Percentiles rank a stretch among this genome's conserved stretches.
Evolutionary conservation across 345 rosid genomes (phyloP).

Genomic region (Brassica incana): DNA sequence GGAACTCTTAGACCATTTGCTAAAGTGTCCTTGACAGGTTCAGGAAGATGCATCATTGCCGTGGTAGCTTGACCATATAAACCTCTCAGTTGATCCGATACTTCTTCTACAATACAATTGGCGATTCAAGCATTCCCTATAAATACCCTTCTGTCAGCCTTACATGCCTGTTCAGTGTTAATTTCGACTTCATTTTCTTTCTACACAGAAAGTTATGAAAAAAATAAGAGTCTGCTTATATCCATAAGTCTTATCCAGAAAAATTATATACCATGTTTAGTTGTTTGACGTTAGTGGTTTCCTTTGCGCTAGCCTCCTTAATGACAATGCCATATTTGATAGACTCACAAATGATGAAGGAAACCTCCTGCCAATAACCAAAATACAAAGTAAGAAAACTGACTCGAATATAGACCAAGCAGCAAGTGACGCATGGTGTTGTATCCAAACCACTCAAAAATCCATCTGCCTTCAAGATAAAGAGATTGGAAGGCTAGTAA

Average conservation of each 20-base stretch:
- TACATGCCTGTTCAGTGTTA: not conserved
- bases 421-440: not conserved
- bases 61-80: too few relatives aligned
- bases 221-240: not conserved
- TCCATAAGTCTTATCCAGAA: not conserved
- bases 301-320: not conserved
- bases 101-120: too few relatives aligned
- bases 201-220: not conserved
- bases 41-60: too few relatives aligned
- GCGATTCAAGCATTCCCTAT: too few relatives aligned
- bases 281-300: not conserved
- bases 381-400: not conserved
- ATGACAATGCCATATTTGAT: not conserved
- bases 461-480: not conserved
- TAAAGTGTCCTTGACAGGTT: too few relatives aligned
- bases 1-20: too few relatives aligned
- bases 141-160: not conserved
- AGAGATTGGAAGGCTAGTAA: not conserved
- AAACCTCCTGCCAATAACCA: not conserved
- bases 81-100: too few relatives aligned
- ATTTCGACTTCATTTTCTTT: not conserved
- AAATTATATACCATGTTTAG: not conserved
- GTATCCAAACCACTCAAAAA: not conserved
- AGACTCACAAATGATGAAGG: not conserved
- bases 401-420: not conserved